Base-by-base conservation (phyloP, 345 rosid species). In the Syzygium aqueum region DNA sequence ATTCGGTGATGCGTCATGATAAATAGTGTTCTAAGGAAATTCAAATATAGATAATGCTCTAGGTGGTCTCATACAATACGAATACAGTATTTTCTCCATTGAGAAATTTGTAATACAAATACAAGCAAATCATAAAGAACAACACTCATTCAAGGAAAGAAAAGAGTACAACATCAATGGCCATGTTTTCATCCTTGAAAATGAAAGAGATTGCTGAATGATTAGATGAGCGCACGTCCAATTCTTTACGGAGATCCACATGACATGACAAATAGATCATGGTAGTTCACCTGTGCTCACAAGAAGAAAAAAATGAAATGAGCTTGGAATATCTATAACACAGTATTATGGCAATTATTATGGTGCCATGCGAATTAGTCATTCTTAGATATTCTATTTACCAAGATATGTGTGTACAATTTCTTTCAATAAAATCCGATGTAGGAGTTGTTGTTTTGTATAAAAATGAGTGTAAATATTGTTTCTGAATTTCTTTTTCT, bases 301-400 rank as follows among this genome's bases (percentile, higher is more conserved):
- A 16, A 65, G 3, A 67, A 61, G 19, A 14, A n/a, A n/a, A 61
- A 59, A 27, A 3, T 0, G 13, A 13, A 61, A 61, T 6, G 37
- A n/a, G 73, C 73, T n/a, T 3, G 5, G 14, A n/a, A 0, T 59
- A 25, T 3, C 27, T 27, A 25, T 59, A 59, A 27, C 30, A 59
- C 27, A 27, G 6, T 57, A 25, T 25, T 57, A 4, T 23, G 63
- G n/a, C 28, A 25, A 9, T 25, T 57, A 11, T 25, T 57, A 5
- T 27, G 65, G 3, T 59, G 65, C 11, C 65, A 25, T 59, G 16
- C 9, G 2, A 27, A n/a, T 14, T 63, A n/a, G 2, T 63, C 73
- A n/a, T 63, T 13, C 19, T 63, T 63, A 0, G 1, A 0, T 63
- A 0, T 13, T 61, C 8, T 27, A 2, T 28, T 6, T n/a, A 6